A percentile compares a stretch with the other conserved stretches of the same genome.
These are phyloP conservation scores for Tothia fuscella DNA, from an alignment of 2,329 filamentous ascomycete species.

Conservation along the genomic window DNA sequence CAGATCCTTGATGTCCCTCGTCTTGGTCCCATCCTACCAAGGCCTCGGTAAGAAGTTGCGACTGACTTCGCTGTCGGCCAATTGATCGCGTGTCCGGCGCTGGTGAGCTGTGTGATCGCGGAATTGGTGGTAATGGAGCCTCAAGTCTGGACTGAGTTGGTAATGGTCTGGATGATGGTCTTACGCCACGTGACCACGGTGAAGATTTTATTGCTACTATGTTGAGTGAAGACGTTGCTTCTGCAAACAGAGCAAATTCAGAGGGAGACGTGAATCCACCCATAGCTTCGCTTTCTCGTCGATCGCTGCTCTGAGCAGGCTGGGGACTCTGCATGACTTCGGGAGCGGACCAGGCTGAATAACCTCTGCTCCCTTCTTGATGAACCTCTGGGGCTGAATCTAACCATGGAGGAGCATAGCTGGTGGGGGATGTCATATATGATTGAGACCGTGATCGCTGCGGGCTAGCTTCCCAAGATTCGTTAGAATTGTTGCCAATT, in stretches of 20 bases:
- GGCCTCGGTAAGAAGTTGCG: constrained; percentile 15
- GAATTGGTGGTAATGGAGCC: constrained; percentile 5
- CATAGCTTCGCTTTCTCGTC: constrained; percentile 3
- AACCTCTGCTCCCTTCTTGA: not conserved
- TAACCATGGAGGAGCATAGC: not conserved
- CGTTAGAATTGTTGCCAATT: not conserved
- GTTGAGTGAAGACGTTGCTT: constrained; percentile 26
- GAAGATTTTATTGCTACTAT: constrained; percentile 5
- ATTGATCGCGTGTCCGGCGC: not conserved
- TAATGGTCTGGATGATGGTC: not conserved
- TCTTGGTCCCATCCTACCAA: constrained; percentile 12
- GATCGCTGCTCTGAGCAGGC: not conserved
- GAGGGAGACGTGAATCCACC: constrained; percentile 14
- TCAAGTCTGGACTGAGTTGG: not conserved
- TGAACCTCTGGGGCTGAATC: not conserved
- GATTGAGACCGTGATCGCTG: not conserved
- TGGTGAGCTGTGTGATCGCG: constrained; percentile 1
- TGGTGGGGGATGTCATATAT: constrained; percentile 6
- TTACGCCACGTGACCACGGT: not conserved
- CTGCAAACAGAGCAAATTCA: constrained; percentile 27
- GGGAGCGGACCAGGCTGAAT: constrained; percentile 2
- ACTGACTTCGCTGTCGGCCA: constrained; percentile 1
- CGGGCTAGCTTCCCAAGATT: not conserved
- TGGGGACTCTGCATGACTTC: not conserved
- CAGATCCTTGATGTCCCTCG: constrained; percentile 16